Base-by-base conservation (phyloP, 2,329 filamentous ascomycete genomes). In the Didymella sp. region DNA sequence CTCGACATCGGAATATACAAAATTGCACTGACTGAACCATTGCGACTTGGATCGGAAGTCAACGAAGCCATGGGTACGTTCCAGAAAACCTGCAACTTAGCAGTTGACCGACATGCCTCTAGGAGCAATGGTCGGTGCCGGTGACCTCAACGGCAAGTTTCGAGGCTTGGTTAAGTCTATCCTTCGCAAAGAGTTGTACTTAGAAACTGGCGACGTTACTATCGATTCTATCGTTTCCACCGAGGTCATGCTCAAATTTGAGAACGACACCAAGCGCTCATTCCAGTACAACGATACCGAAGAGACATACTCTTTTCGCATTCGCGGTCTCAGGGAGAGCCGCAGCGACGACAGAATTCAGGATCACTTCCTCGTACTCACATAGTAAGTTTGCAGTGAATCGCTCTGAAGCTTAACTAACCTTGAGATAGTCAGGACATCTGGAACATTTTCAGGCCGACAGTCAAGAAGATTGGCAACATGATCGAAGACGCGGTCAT, bases 191-290 rank as follows among this genome's bases (percentile, higher is more conserved):
- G 43, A 56, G 24, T 17, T 11, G 4, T 60, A 62, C 21, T 51
- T 62, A 11, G 42, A 51, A 4, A 27, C 56, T n/a, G 17, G 15
- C 3, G 51, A 31, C 6, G 11, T 27, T 7, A 46, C 51, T 2
- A 42, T 62, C 17, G 45, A 55, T 30, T 44, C 37, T 2, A 58
- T 63, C 7, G 48, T 64, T 13, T 47, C 59, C 0, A n/a, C 35
- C 11, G 52, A 63, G 1, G 19, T 63, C 12, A 60, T 66, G 53
- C 45, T 31, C 3, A 33, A 48, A 7, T 66, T 66, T 24, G 61
- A 63, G 41, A 54, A 43, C 13, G 25, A 44, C 6, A 27, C 30
- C 8, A 64, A 63, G 24, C 51, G 56, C 6, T 15, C 42, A 0
- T 63, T 61, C 24, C 44, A 35, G 44, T 35, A 50, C 31, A 24